These are phyloP conservation scores for Sarcomyxa edulis DNA, from an alignment of 768 basidiomycete species.

Conservation along the genomic window DNA sequence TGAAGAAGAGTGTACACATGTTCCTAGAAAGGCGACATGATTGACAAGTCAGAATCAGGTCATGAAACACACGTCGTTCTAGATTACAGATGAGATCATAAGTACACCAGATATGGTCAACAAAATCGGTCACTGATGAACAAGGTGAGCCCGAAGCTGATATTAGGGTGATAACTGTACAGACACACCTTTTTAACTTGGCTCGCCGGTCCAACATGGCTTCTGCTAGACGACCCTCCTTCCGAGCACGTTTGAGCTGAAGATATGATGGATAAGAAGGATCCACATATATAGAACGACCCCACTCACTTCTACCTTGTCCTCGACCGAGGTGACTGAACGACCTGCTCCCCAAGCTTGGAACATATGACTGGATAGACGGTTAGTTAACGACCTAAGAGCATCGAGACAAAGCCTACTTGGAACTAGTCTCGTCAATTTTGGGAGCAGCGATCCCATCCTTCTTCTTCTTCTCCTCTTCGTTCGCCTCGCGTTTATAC, in stretches of 20 bases:
- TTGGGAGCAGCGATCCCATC: conserved; percentile 45
- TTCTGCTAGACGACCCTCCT: conserved; percentile 79
- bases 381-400: conserved; percentile 5
- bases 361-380: conserved; percentile 50
- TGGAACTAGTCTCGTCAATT: conserved; percentile 70
- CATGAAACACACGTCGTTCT: no score
- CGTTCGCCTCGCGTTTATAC: conserved; percentile 79
- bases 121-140: conserved; percentile 46
- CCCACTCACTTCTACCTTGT: conserved; percentile 63
- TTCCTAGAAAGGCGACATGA: no score
- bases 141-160: conserved; percentile 1
- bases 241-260: conserved; percentile 72
- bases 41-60: no score
- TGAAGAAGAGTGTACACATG: no score
- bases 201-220: conserved; percentile 73
- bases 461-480: conserved; percentile 72
- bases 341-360: conserved; percentile 86
- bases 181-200: conserved; percentile 72
- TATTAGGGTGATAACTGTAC: background rate
- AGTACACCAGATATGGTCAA: conserved; percentile 19
- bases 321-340: conserved; percentile 60
- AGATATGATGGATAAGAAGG: conserved; percentile 4
- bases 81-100: conserved; percentile 5
- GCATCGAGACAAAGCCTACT: conserved; percentile 42
- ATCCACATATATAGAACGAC: background rate